Base-by-base conservation (phyloP, 129 eudicot species). In the Rutidosis leptorrhynchoides region DNA sequence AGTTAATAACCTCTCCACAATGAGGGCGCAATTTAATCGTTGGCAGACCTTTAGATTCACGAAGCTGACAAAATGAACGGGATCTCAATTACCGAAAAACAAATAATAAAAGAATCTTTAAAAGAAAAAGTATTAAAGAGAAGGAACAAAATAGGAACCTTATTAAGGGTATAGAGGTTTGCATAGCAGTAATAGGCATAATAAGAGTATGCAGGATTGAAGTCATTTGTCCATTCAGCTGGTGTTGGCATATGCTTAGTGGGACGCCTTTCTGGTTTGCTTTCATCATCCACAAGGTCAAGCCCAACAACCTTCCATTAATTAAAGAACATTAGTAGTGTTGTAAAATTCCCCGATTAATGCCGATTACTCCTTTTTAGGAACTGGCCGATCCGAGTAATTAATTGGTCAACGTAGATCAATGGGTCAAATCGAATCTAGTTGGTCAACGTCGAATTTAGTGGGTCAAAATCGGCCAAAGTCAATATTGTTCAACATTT, bases 1-100 rank as follows among this genome's bases (percentile, higher is more conserved):
- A 48, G 71, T 72, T 53, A 11, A 64, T 64, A 60, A 92, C 98
- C 96, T 93, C 99, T 71, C 99, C 99, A 64, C 96, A 88, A 68
- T 93, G 99, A 65, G 99, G 99, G 37, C 99, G 89, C 63, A 93
- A 79, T 66, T 90, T 86, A 30, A 93, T 93, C n/a, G 96, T 89
- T 64, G 83, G 95, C 70, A 89, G 57, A 67, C 99, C 99, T 81
- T 93, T 93, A 24, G 95, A 84, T 86, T 93, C 99, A 61, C 99
- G 96, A 35, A 93, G 99, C 99, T 93, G 92, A 62, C 62, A 77
- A 72, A 65, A 42, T 21, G 25, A 22, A 29, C 60, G 33, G 45
- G 67, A 60, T 40, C 22, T 30, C 32, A 16, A 69, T 22, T 45
- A n/a, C n/a, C n/a, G n/a, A n/a, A n/a, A n/a, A 3, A 43, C 17